Percentiles rank a stretch among this genome's conserved stretches.
These are phyloP conservation scores for Cystobasidium ongulense DNA, from an alignment of 768 basidiomycete genomes.

Conservation along the genomic window DNA sequence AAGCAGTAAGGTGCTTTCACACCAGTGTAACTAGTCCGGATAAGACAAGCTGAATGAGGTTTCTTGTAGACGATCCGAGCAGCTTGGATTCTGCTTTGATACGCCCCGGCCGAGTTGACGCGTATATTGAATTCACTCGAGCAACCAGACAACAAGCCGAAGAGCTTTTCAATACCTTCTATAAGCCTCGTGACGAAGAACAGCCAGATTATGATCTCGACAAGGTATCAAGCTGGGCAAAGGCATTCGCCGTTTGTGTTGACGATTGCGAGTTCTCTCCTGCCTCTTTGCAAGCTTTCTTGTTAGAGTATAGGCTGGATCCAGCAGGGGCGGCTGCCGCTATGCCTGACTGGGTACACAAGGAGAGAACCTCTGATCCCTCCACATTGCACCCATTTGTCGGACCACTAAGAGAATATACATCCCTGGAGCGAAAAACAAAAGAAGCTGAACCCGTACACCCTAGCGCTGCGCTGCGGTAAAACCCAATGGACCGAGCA, in stretches of 20 bases:
- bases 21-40: too few relatives aligned
- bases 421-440: too few relatives aligned
- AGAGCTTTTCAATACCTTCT: conserved; percentile 1
- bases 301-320: background rate
- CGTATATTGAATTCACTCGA: background rate
- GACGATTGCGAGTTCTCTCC: background rate
- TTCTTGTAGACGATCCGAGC: background rate
- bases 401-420: background rate
- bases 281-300: background rate
- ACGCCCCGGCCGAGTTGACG: background rate
- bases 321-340: background rate
- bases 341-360: background rate
- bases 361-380: background rate
- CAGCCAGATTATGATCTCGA: background rate
- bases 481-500: too few relatives aligned
- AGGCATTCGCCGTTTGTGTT: background rate
- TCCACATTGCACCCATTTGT: background rate
- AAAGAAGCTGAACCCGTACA: too few relatives aligned
- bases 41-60: background rate
- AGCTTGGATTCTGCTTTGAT: background rate
- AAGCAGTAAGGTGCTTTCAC: background rate
- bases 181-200: conserved; percentile 2
- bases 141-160: background rate
- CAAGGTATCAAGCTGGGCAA: background rate
- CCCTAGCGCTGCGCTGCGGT: too few relatives aligned